Percentiles rank a stretch among this genome's conserved stretches.
Conservation (phyloP, 2,329 filamentous ascomycete species). For the Grosmannia serpens region DNA sequence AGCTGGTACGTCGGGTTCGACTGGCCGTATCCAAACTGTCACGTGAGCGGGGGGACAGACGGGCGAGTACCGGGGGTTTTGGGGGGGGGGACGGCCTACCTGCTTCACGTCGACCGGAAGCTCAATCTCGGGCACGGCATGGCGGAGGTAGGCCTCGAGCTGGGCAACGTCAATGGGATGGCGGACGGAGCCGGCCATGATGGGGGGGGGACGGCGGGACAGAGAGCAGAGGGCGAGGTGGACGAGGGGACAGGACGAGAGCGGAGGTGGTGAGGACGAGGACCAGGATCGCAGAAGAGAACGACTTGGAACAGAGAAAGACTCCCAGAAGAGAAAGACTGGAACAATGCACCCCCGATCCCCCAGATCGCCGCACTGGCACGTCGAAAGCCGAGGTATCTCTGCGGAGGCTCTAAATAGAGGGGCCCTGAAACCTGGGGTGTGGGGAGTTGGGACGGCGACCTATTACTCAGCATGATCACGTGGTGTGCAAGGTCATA, state of each 20-base stretch:
- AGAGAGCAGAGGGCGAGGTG: background rate
- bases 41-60: background rate
- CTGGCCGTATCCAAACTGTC: conserved; percentile 89
- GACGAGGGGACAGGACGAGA: background rate
- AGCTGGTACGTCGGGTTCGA: conserved; percentile 96
- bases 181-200: conserved; percentile 76
- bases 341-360: too few species aligned
- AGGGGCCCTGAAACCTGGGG: background rate
- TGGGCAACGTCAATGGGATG: conserved; percentile 79
- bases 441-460: background rate
- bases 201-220: background rate
- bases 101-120: conserved; percentile 81
- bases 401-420: background rate
- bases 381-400: background rate
- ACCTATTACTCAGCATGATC: background rate
- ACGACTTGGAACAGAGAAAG: too few species aligned
- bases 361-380: background rate
- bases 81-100: conserved; percentile 34
- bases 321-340: too few species aligned
- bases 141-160: conserved; percentile 65
- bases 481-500: background rate
- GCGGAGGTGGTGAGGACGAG: too few species aligned
- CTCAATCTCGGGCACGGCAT: conserved; percentile 73
- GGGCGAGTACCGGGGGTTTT: background rate
- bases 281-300: background rate